Evolutionary conservation across 495 filamentous ascomycete species (phyloP).

Genomic region (Pseudotulostoma volvatum): DNA sequence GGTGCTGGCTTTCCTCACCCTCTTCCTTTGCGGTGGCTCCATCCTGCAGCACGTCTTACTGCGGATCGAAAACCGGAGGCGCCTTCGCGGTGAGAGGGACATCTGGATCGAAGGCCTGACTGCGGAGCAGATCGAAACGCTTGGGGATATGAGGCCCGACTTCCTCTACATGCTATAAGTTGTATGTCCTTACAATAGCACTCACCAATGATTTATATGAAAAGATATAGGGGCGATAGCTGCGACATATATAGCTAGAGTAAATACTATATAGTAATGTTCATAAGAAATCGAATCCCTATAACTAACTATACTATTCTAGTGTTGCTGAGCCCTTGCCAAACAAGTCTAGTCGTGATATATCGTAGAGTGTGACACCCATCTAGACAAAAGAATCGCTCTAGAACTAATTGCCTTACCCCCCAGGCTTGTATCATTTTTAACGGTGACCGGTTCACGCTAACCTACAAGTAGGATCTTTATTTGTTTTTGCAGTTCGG

Average conservation of each 20-base stretch:
- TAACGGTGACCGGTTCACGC: too few species aligned
- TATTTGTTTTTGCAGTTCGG: too few species aligned
- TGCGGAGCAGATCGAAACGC: slow-evolving; percentile 14
- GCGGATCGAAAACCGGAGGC: slow-evolving; percentile 21
- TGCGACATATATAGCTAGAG: not conserved
- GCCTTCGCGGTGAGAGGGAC: slow-evolving; percentile 49
- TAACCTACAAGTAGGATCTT: too few species aligned
- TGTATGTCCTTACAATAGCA: not conserved
- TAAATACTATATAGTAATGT: not conserved
- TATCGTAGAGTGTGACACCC: too few species aligned
- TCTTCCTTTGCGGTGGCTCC: slow-evolving; percentile 44
- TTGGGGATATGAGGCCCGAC: slow-evolving; percentile 59
- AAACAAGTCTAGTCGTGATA: too few species aligned
- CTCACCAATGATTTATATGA: too few species aligned
- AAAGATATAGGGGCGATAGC: too few species aligned
- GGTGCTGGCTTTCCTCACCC: slow-evolving; percentile 41
- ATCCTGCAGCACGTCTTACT: slow-evolving; percentile 52
- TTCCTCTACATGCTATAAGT: slow-evolving; percentile 57
- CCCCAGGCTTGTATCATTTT: too few species aligned
- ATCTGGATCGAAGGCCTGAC: slow-evolving; percentile 34
- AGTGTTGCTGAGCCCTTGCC: too few species aligned
- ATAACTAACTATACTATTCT: too few species aligned
- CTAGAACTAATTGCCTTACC: too few species aligned
- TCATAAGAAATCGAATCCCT: slow-evolving; percentile 1
- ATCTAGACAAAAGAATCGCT: too few species aligned